These are phyloP conservation scores for Hirsutella thompsonii DNA, from an alignment of 2,329 filamentous ascomycete genomes.

Conservation along the genomic window DNA sequence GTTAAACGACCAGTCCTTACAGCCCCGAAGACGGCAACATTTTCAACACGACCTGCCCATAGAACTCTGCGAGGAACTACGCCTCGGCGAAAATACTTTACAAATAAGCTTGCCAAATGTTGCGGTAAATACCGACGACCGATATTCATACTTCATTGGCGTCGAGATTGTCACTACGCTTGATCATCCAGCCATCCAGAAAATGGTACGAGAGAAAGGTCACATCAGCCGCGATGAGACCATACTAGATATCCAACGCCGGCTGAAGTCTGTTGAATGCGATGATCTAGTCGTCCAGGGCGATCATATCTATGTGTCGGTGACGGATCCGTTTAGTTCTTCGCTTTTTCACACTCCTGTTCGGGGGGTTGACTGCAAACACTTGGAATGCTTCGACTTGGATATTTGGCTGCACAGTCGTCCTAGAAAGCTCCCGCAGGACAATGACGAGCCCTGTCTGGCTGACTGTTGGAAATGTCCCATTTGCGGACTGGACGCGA, in stretches of 20 bases:
- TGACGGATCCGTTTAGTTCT: slow-evolving; percentile 55
- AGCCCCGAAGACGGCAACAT: slow-evolving; percentile 53
- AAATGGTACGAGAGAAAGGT: slow-evolving; percentile 21
- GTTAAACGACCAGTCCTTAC: slow-evolving; percentile 49
- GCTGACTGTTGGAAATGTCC: slow-evolving; percentile 79
- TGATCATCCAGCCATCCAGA: slow-evolving; percentile 29
- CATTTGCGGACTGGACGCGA: slow-evolving; percentile 64
- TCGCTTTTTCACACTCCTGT: slow-evolving; percentile 58
- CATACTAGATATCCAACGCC: slow-evolving; percentile 40
- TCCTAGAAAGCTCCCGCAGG: slow-evolving; percentile 25
- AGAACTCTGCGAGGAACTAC: slow-evolving; percentile 54
- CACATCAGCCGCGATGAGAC: slow-evolving; percentile 34
- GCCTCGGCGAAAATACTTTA: slow-evolving; percentile 48
- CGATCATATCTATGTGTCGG: slow-evolving; percentile 41
- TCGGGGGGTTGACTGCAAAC: slow-evolving; percentile 55
- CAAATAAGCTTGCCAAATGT: slow-evolving; percentile 30
- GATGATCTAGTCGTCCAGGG: slow-evolving; percentile 52
- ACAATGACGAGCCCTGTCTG: slow-evolving; percentile 32
- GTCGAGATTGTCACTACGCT: slow-evolving; percentile 56
- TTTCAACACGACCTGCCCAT: slow-evolving; percentile 64
- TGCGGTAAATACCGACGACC: slow-evolving; percentile 12
- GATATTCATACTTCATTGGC: slow-evolving; percentile 41
- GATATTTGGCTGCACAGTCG: slow-evolving; percentile 66
- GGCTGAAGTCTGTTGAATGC: slow-evolving; percentile 19
- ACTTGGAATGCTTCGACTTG: slow-evolving; percentile 85